Percentiles rank a stretch among this genome's conserved stretches.
Conservation (phyloP, 2,329 filamentous ascomycete genomes). For the Raffaelea ambrosiae region DNA sequence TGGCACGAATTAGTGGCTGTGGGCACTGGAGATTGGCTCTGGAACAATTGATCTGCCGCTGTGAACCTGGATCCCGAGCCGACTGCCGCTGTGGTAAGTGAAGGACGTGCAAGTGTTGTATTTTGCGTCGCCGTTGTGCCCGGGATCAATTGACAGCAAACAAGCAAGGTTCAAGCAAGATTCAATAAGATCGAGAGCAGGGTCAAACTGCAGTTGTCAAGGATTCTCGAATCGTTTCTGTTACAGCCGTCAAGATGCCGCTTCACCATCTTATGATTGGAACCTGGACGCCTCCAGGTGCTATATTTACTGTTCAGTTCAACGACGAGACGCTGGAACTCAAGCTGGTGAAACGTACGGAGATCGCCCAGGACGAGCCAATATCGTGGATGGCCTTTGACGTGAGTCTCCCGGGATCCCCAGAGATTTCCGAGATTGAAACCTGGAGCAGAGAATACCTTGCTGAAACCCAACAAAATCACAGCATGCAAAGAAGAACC, state of each 20-base stretch:
- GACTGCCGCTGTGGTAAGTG: conserved; percentile 4
- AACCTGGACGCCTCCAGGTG: conserved; percentile 82
- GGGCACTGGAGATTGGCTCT: background rate
- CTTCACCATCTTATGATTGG: conserved; percentile 84
- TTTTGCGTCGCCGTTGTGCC: no score
- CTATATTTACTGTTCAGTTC: conserved; percentile 83
- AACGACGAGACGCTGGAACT: conserved; percentile 72
- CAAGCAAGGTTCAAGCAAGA: no score
- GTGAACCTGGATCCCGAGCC: conserved; percentile 3
- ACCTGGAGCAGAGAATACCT: no score
- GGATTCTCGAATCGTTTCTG: no score
- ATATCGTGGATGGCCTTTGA: conserved; percentile 94
- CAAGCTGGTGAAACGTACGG: conserved; percentile 68
- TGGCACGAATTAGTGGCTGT: background rate
- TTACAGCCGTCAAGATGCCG: conserved; percentile 48
- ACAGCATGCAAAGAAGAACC: conserved; percentile 71
- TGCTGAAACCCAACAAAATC: conserved; percentile 12
- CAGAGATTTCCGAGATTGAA: no score
- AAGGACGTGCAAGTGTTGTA: background rate
- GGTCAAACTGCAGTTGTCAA: no score
- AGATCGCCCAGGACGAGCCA: conserved; percentile 73
- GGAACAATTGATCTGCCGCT: conserved; percentile 8
- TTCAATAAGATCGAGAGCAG: no score
- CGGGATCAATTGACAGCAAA: no score
- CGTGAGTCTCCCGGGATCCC: no score